Evolutionary conservation across 1,139 yeast genomes (phyloP), one percentile per base, ranked within the genome.

Genomic region (Yamadazyma buinensis): DNA sequence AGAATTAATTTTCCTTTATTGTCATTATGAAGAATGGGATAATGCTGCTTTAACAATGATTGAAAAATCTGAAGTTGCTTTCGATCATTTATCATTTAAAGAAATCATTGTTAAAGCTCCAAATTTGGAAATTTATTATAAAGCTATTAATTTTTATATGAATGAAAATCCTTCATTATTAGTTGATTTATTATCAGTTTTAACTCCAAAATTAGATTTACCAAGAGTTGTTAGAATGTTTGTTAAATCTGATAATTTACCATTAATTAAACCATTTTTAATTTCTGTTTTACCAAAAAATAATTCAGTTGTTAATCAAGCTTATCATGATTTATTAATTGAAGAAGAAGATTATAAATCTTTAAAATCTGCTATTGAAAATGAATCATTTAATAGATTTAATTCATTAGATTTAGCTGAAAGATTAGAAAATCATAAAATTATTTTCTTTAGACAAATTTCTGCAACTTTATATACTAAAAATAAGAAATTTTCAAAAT

Each of bases 1-100:
- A 19, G 98, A 94, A 67, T 73, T 92, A 53, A 88, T 92, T 39
- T 92, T 94, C 79, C 72, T 92, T 58, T 90, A 92, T 67, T 90
- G 97, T 56, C 99, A 92, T 61, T 92, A 92, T 59, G 98, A 92
- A 59, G 98, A 94, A 68, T 94, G 97, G 95, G 99, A 94, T 64
- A 92, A 92, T 59, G 98, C 98, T 42, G 92, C 97, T 28, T 75
- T 92, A 60, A 82, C 97, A n/a, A 87, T 92, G 92, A 92, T 92
- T 71, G 96, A 92, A 60, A 88, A 80, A 57, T 83, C 95, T 4
- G 88, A 94, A 42, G 85, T 84, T 50, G 92, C 96, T 13, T 90
- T 92, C 56, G 98, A 94, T 51, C 98, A 92, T 59, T 67, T 80
- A 26, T 84, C 95, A 32, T 92, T 94, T 73, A 92, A 92, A 70